phyloP scores from a whole-genome alignment of 495 filamentous ascomycete species.

The Neurospora tetrasperma region DNA sequence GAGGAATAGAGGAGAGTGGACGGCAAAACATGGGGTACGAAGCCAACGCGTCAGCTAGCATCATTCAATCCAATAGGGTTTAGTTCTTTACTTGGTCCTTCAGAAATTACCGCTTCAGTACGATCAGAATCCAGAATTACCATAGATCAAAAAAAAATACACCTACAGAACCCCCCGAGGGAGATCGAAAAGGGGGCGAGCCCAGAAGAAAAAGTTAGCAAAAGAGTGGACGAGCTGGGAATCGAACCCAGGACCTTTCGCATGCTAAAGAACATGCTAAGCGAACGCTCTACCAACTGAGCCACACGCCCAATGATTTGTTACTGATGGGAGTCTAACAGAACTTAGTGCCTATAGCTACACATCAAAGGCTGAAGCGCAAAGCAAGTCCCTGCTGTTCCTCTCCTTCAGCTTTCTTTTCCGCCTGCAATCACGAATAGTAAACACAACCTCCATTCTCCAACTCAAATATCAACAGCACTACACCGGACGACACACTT shows the following conservation, averaged over 20 bases:
- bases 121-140: no score
- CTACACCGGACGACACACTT: background rate
- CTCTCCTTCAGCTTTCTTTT: background rate
- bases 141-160: no score
- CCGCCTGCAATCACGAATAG: background rate
- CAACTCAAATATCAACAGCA: no score
- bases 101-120: no score
- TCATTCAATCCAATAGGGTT: no score
- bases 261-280: background rate
- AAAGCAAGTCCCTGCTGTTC: background rate
- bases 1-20: no score
- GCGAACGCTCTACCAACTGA: slow-evolving; percentile 1
- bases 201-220: background rate
- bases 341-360: background rate
- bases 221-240: background rate
- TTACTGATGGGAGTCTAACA: background rate
- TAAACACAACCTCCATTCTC: background rate
- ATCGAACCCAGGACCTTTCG: slow-evolving; percentile 1
- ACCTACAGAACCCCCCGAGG: no score
- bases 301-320: background rate
- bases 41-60: no score
- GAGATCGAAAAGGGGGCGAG: no score
- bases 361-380: no score
- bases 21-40: no score
- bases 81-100: no score